Percentiles rank a stretch among this genome's conserved stretches.
Evolutionary conservation across 352 stramenopile species (phyloP).

Genomic region (Thalassiosira livingstoniorum): DNA sequence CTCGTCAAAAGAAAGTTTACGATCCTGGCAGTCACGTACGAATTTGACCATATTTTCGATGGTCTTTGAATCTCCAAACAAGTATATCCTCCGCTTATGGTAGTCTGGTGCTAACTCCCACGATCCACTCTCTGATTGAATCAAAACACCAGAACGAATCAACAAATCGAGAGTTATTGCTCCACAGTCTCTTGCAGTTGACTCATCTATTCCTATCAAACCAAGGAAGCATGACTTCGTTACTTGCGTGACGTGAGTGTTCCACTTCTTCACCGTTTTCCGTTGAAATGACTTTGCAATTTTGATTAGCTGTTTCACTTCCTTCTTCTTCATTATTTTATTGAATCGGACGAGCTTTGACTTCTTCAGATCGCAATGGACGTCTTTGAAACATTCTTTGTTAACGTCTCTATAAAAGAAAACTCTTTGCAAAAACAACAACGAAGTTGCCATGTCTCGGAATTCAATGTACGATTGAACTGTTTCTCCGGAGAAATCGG

Average conservation of each 20-base stretch:
- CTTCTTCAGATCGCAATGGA: not conserved
- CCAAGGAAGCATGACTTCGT: conserved; percentile 7
- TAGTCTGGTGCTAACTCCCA: conserved; percentile 3
- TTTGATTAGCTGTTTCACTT: conserved; percentile 11
- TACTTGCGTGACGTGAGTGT: not conserved
- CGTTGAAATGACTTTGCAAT: not conserved
- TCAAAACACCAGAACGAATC: conserved; percentile 6
- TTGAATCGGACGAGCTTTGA: not conserved
- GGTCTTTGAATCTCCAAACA: too few species aligned
- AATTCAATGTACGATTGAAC: conserved; percentile 1
- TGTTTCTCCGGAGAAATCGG: not conserved
- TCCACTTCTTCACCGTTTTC: conserved; percentile 6
- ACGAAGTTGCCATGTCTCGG: not conserved
- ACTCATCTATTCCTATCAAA: conserved; percentile 13
- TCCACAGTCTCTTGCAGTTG: not conserved
- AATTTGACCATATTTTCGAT: too few species aligned
- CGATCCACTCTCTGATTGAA: not conserved
- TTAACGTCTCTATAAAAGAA: not conserved
- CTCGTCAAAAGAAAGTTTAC: not conserved
- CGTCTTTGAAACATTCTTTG: not conserved
- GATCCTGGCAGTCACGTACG: conserved; percentile 12
- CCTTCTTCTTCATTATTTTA: not conserved
- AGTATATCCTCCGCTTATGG: not conserved
- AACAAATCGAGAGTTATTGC: too few species aligned
- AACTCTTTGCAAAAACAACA: not conserved